Evolutionary conservation across 2,329 filamentous ascomycete species (phyloP), one percentile per base, ranked within the genome.

Genomic region (Davidsoniella virescens): DNA sequence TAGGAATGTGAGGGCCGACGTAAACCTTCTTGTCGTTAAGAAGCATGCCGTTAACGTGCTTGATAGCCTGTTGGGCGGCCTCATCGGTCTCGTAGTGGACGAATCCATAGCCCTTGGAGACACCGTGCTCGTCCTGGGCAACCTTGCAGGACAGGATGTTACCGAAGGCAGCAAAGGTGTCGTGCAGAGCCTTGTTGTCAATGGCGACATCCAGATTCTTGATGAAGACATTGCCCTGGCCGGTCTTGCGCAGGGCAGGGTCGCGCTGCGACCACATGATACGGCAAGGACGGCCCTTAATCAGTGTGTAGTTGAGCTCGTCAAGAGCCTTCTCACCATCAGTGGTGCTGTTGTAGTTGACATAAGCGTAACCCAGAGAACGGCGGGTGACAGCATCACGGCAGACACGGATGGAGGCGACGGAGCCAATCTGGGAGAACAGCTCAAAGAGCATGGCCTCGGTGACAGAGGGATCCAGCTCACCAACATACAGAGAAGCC

Each of bases 191-290:
- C 80, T 98, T 98, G 83, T 98, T 98, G 73, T 98, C 92, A 62
- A 98, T 98, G 61, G 92, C 92, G 59, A 82, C 83, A 68, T 98
- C 92, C 58, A 98, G 76, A 74, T 98, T 98, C 83, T 98, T 98
- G 80, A 98, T 98, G 78, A 98, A 98, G 61, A 98, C 90, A 65
- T 98, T 98, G 67, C 92, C 92, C 72, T 95, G 87, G 58, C 92
- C 92, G 60, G 87, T 98, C 82, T 98, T 98, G 74, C 92, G 92
- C 61, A 98, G 82, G 66, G 90, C 90, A 58, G 92, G 92, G 70
- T 98, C 92, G 68, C 92, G 92, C 78, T 98, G 92, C 57, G 92
- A 98, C 92, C 92, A 98, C 92, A 98, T 98, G 73, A 98, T 98
- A 64, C 92, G 90, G 84, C 92, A 98, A 54, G 92, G 90, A 65